These are phyloP conservation scores for Breviolum minutum DNA, from an alignment of 73 alveolate species.

Conservation along the genomic window DNA sequence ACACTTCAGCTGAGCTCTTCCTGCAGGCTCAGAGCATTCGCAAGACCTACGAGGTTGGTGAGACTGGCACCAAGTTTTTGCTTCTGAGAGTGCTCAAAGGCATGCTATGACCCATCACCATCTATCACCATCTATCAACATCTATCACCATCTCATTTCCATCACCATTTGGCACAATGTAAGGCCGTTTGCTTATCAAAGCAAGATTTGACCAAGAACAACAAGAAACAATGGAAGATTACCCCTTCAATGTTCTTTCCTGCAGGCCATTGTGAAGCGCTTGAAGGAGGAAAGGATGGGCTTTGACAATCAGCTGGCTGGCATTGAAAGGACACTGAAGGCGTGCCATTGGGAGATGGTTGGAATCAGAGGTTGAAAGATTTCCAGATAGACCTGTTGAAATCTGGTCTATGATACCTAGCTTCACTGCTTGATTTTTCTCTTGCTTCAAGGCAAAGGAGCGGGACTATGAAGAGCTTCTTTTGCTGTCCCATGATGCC, in stretches of 20 bases:
- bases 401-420: background rate
- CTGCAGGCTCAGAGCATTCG: slow-evolving; percentile 97
- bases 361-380: background rate
- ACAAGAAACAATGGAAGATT: too few species aligned
- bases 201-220: too few species aligned
- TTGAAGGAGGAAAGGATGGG: slow-evolving; percentile 99
- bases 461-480: slow-evolving; percentile 97
- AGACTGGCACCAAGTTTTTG: background rate
- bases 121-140: too few species aligned
- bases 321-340: slow-evolving; percentile 99
- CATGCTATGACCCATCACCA: background rate
- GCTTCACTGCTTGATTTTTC: background rate
- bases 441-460: slow-evolving; percentile 54
- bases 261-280: slow-evolving; percentile 75
- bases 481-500: slow-evolving; percentile 99
- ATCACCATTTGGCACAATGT: too few species aligned
- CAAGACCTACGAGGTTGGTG: slow-evolving; percentile 98
- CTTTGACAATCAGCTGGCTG: slow-evolving; percentile 99
- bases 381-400: background rate
- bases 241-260: background rate
- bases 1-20: background rate
- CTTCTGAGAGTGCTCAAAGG: background rate
- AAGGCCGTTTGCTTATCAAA: too few species aligned
- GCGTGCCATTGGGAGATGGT: background rate
- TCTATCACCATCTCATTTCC: too few species aligned